Evolutionary conservation across 495 filamentous ascomycete species (phyloP).

Genomic region (Tuber magnatum): DNA sequence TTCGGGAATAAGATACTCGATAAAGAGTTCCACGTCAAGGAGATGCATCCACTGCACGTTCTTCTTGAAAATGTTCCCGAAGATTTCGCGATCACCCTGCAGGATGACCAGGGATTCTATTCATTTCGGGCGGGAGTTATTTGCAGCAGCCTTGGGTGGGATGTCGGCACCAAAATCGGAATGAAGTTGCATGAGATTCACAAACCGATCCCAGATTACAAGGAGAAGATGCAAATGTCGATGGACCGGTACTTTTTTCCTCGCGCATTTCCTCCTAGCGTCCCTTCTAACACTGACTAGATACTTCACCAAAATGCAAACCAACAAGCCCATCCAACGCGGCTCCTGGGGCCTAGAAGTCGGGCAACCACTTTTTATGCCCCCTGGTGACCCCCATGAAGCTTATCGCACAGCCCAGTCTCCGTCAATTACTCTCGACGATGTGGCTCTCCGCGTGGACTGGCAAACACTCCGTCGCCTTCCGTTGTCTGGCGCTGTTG

Average conservation of each 20-base stretch:
- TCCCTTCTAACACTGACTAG: slow-evolving; percentile 39
- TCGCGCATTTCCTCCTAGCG: neutral
- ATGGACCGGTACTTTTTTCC: slow-evolving; percentile 63
- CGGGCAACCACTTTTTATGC: slow-evolving; percentile 70
- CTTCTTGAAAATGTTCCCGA: slow-evolving; percentile 79
- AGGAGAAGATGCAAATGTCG: slow-evolving; percentile 80
- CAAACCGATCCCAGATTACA: slow-evolving; percentile 72
- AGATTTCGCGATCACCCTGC: slow-evolving; percentile 75
- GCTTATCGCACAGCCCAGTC: slow-evolving; percentile 52
- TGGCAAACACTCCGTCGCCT: slow-evolving; percentile 85
- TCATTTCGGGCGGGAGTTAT: slow-evolving; percentile 70
- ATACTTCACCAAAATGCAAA: slow-evolving; percentile 75
- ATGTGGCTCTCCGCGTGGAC: slow-evolving; percentile 73
- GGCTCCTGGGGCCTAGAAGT: slow-evolving; percentile 84
- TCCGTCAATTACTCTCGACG: slow-evolving; percentile 50
- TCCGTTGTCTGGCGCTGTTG: slow-evolving; percentile 64
- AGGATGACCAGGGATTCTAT: slow-evolving; percentile 66
- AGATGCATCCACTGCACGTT: slow-evolving; percentile 62
- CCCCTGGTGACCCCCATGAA: slow-evolving; percentile 64
- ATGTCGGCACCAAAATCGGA: slow-evolving; percentile 67
- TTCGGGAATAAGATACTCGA: slow-evolving; percentile 67
- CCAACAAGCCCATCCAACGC: slow-evolving; percentile 70
- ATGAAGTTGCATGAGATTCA: slow-evolving; percentile 69
- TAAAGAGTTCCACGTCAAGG: slow-evolving; percentile 55
- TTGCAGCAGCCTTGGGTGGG: slow-evolving; percentile 77